phyloP scores from a whole-genome alignment of 441 rosid genomes.

The Kokia cookei region DNA sequence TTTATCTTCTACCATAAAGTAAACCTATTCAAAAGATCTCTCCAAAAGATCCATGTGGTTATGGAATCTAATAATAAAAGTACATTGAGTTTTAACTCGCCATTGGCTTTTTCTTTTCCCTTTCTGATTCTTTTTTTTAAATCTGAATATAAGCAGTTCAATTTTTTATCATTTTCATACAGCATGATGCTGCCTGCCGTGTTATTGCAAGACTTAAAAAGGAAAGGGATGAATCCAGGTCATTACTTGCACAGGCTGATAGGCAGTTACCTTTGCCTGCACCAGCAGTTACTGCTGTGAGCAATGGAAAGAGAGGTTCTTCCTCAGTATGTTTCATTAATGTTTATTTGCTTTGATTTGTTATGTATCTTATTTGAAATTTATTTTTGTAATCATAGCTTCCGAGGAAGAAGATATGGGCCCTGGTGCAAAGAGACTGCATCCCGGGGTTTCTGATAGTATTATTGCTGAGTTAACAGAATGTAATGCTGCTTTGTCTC shows the following conservation, averaged over 20 bases:
- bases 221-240: constrained; percentile 89
- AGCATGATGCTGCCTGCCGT: constrained; percentile 99
- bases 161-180: constrained; percentile 11
- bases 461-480: constrained; percentile 73
- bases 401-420: constrained; percentile 57
- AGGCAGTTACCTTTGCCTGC: constrained; percentile 65
- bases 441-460: constrained; percentile 61
- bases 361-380: constrained; percentile 10
- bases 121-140: neutral
- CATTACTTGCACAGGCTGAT: constrained; percentile 77
- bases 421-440: constrained; percentile 62
- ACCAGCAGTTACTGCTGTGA: constrained; percentile 34
- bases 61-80: neutral
- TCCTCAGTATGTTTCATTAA: constrained; percentile 4
- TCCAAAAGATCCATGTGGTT: neutral
- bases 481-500: constrained; percentile 86
- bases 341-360: neutral
- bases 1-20: neutral
- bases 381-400: constrained; percentile 30
- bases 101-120: neutral
- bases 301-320: constrained; percentile 90
- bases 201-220: constrained; percentile 95
- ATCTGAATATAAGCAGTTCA: neutral
- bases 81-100: neutral
- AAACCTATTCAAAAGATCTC: neutral